Evolutionary conservation across 2,329 filamentous ascomycete genomes (phyloP), one percentile per base, ranked within the genome.

Genomic region (Diaporthe velutina): DNA sequence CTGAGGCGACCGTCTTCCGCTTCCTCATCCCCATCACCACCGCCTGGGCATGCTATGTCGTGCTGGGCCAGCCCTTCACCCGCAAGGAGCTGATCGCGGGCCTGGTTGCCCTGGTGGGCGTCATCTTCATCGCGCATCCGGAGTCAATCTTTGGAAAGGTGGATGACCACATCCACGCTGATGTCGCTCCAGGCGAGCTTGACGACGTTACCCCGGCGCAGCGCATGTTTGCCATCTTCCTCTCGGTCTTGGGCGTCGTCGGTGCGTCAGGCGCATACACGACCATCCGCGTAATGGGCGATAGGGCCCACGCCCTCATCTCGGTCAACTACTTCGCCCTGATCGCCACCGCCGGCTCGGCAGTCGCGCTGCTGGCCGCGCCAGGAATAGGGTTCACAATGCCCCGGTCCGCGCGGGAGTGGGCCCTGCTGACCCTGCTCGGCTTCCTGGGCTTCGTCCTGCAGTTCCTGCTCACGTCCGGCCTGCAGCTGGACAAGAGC

Each of bases 1-100:
- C 93, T 2, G 94, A 97, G 80, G 93, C 94, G 1, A 95, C 93
- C 0, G 93, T 96, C 33, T 92, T 97, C 45, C 95, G 93, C 9
- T 97, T 96, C 81, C 87, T 97, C 4, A 89, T 93, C 0, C 94
- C 94, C 0, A 92, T 92, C 10, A 86, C 95, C 13, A 91, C 93
- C 10, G 93, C 84, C 1, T 82, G 85, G 88, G 82, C 95, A 88
- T 89, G 92, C 86, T 78, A 95, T 90, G 81, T 94, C 87, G 58
- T 79, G 79, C 38, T 85, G 92, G 78, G 94, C 45, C 74, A 96
- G 82, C 91, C 93, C 0, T 96, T 95, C 79, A 93, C 93, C 0
- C 84, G 89, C 22, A 90, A 90, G 68, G 93, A 96, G 81, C 92
- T 94, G 75, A 84, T 93, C 1, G 93, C 93, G 0, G 93, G 90